A percentile compares a stretch with the other conserved stretches of the same genome.
phyloP scores from a whole-genome alignment of 441 rosid genomes.

The Populus trichocarpa region DNA sequence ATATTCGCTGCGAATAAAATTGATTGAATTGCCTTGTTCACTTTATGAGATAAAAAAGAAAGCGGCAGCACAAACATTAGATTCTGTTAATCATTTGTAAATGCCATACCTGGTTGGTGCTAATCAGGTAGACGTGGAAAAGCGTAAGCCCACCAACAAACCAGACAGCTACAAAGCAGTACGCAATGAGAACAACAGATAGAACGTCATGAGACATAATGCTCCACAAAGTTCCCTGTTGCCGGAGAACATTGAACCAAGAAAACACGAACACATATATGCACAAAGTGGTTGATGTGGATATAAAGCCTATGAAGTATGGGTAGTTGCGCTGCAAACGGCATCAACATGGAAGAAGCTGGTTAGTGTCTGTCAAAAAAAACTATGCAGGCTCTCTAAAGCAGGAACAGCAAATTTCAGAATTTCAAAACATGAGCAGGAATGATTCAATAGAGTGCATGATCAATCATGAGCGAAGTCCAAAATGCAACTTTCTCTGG shows the following conservation, averaged over 20 bases:
- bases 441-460: not conserved
- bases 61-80: not conserved
- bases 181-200: constrained; percentile 49
- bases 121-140: constrained; percentile 73
- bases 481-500: not conserved
- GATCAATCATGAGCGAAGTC: not conserved
- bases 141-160: constrained; percentile 82
- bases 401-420: not conserved
- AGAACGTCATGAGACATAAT: constrained; percentile 38
- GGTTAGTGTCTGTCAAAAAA: not conserved
- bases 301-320: constrained; percentile 63
- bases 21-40: too few species aligned
- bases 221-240: constrained; percentile 36
- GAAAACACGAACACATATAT: constrained; percentile 73
- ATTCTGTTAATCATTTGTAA: not conserved
- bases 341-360: constrained; percentile 17
- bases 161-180: constrained; percentile 72
- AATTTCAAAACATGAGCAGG: not conserved
- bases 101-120: constrained; percentile 68
- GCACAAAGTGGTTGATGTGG: constrained; percentile 62
- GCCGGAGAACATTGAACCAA: constrained; percentile 53
- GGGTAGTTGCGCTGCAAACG: constrained; percentile 72
- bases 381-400: not conserved
- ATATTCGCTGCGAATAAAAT: too few species aligned
- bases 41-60: not conserved